A percentile compares a stretch with the other conserved stretches of the same genome.
Conservation (phyloP, 2,329 filamentous ascomycete genomes). For the Tolypocladium paradoxum region DNA sequence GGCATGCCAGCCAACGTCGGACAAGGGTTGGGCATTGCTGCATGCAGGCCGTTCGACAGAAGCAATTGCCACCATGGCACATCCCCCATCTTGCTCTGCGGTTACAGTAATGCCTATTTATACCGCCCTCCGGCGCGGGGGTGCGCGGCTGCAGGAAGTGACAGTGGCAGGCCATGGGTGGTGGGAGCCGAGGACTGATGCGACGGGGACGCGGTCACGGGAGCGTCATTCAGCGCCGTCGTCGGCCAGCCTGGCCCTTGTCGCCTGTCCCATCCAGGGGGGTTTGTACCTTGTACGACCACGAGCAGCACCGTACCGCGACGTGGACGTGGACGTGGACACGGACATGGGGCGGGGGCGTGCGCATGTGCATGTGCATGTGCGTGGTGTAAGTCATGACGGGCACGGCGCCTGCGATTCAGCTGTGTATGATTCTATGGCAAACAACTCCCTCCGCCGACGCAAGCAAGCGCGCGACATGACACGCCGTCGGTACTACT, state of each 20-base stretch:
- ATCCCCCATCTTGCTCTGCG: background rate
- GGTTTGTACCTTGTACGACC: too few relatives aligned
- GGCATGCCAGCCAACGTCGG: background rate
- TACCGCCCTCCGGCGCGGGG: background rate
- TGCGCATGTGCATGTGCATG: background rate
- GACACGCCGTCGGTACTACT: too few relatives aligned
- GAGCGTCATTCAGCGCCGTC: background rate
- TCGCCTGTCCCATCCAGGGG: background rate
- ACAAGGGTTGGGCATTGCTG: background rate
- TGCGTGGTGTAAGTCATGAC: background rate
- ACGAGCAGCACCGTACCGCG: background rate
- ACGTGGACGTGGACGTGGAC: background rate
- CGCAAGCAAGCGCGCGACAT: too few relatives aligned
- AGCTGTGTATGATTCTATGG: background rate
- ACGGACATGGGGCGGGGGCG: background rate
- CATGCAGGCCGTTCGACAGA: background rate
- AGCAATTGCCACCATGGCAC: background rate
- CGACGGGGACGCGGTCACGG: background rate
- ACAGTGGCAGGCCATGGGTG: background rate
- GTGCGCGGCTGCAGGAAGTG: background rate
- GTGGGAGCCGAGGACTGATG: background rate
- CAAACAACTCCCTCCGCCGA: too few relatives aligned
- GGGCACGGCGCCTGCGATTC: background rate
- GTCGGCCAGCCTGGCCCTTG: background rate
- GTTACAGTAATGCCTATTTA: background rate